These are phyloP conservation scores for Penicillium thymicola DNA, from an alignment of 2,329 filamentous ascomycete genomes.

Conservation along the genomic window DNA sequence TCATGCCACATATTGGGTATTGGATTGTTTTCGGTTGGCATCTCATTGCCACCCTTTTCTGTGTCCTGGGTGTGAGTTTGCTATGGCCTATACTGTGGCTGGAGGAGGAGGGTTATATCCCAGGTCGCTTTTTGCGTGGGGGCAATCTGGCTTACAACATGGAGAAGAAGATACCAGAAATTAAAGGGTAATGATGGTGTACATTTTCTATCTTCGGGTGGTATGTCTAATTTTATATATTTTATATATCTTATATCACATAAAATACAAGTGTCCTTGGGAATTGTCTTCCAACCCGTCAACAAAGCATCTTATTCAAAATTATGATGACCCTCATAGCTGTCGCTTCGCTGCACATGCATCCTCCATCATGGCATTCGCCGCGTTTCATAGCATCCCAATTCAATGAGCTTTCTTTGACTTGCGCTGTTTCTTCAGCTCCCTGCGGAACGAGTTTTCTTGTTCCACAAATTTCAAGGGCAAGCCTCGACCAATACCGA, in stretches of 20 bases:
- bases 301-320: neutral
- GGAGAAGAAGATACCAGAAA: slow-evolving; percentile 24
- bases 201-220: neutral
- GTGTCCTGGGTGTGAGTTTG: slow-evolving; percentile 56
- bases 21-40: slow-evolving; percentile 62
- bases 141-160: slow-evolving; percentile 28
- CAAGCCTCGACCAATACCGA: slow-evolving; percentile 65
- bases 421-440: slow-evolving; percentile 26
- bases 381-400: neutral
- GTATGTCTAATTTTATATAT: no score
- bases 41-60: slow-evolving; percentile 61
- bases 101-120: slow-evolving; percentile 42
- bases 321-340: neutral
- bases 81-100: slow-evolving; percentile 52
- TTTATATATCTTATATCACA: neutral
- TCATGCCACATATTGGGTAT: slow-evolving; percentile 59
- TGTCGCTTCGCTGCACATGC: neutral
- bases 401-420: slow-evolving; percentile 1
- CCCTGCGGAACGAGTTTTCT: slow-evolving; percentile 52
- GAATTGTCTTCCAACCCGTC: neutral
- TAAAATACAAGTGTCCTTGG: neutral
- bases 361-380: neutral
- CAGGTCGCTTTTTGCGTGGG: slow-evolving; percentile 19
- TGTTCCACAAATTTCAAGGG: slow-evolving; percentile 64
- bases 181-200: slow-evolving; percentile 18